Percentiles rank a stretch among this genome's conserved stretches.
phyloP scores from a whole-genome alignment of 768 basidiomycete species.

The Lentinula guzmanii region DNA sequence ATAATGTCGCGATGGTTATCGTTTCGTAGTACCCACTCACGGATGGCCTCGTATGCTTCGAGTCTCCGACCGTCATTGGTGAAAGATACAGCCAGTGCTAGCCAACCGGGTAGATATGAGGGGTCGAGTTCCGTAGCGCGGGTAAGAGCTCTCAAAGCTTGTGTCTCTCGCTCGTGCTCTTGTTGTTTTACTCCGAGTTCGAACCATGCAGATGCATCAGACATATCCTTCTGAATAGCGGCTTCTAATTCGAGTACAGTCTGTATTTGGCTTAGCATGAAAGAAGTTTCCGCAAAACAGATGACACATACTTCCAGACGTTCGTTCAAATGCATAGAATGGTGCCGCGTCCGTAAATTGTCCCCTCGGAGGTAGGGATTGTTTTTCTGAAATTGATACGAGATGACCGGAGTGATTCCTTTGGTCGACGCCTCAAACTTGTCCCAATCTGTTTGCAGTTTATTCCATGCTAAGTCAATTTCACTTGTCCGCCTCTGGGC shows the following conservation, averaged over 20 bases:
- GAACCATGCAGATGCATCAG: slow-evolving; percentile 75
- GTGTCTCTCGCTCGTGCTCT: slow-evolving; percentile 91
- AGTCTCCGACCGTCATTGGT: slow-evolving; percentile 82
- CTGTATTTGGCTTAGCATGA: slow-evolving; percentile 30
- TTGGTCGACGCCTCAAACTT: slow-evolving; percentile 66
- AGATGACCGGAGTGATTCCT: slow-evolving; percentile 50
- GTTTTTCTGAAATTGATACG: slow-evolving; percentile 68
- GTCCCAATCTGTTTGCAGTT: slow-evolving; percentile 76
- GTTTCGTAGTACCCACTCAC: slow-evolving; percentile 75
- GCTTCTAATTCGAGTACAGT: slow-evolving; percentile 88
- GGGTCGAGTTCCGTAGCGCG: slow-evolving; percentile 82
- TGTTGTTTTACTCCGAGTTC: slow-evolving; percentile 95
- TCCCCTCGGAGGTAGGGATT: slow-evolving; percentile 76
- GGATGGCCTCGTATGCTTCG: slow-evolving; percentile 74
- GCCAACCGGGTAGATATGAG: slow-evolving; percentile 70
- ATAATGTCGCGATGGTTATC: slow-evolving; percentile 46
- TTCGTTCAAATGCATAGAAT: slow-evolving; percentile 29
- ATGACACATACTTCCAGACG: slow-evolving; percentile 34
- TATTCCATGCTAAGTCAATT: slow-evolving; percentile 45
- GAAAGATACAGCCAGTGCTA: slow-evolving; percentile 85
- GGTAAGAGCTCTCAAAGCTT: slow-evolving; percentile 80
- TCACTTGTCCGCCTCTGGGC: slow-evolving; percentile 10
- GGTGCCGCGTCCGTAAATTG: slow-evolving; percentile 46
- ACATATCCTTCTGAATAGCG: slow-evolving; percentile 71
- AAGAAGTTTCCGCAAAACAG: slow-evolving; percentile 1